Evolutionary conservation across 2,329 filamentous ascomycete species (phyloP), one percentile per base, ranked within the genome.

Genomic region (Ceratocystis lukuohia): DNA sequence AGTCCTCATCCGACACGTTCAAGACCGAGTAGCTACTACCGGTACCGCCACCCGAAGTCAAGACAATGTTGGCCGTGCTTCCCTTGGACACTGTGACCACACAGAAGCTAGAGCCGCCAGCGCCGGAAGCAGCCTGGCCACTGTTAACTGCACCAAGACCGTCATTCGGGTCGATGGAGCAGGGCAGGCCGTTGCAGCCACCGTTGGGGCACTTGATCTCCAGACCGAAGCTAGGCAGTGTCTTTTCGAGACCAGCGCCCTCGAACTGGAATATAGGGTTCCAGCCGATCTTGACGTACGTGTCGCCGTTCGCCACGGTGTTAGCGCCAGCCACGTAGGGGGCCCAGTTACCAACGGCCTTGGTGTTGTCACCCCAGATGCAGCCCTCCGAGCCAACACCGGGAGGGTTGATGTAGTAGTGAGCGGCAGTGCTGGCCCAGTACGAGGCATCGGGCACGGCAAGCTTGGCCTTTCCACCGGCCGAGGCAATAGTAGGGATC

Each of bases 351-450:
- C 88, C 89, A 70, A 84, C 75, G 1, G 87, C 80, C 69, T 85
- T 79, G 50, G 77, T 77, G 7, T 78, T 78, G 57, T 82, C 82
- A 67, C 89, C 88, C 89, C 89, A 92, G 66, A 87, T 75, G 74
- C 89, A 93, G 63, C 82, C 88, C 62, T 84, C 80, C 4, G 78
- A 77, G 5, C 80, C 77, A 59, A 84, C 78, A 68, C 89, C 88
- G 44, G 88, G 89, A 37, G 86, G 81, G 76, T 92, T 92, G 77
- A 92, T 83, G 72, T 92, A 92, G 75, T 82, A 91, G 84, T 93
- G 89, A 67, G 89, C 87, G 67, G 88, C 83, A 12, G 88, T 91
- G 57, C 77, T 75, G 70, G 80, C 83, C 88, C 88, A 92, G 75
- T 92, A 92, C 66, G 76, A 80, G 20, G 80, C 76, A 66, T 80